Percentiles rank a stretch among this genome's conserved stretches.
These are phyloP conservation scores for Spencermartinsiella europaea DNA, from an alignment of 805 yeast species.

Conservation along the genomic window DNA sequence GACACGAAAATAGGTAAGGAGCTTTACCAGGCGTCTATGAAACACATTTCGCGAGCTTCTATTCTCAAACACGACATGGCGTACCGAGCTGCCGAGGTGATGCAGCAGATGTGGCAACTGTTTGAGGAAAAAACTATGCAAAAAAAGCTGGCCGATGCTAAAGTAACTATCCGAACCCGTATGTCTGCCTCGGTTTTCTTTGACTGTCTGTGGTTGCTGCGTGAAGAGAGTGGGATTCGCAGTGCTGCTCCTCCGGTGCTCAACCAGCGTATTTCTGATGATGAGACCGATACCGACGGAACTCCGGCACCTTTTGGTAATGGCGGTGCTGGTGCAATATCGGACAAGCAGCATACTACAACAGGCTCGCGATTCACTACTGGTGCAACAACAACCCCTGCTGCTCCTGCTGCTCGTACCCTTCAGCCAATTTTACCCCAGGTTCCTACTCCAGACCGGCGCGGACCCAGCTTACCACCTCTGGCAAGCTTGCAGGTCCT, in stretches of 20 bases:
- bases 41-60: conserved; percentile 68
- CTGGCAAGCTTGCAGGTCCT: not conserved
- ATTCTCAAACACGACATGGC: conserved; percentile 89
- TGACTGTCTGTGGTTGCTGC: conserved; percentile 77
- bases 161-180: conserved; percentile 58
- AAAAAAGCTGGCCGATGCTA: conserved; percentile 45
- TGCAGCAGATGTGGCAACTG: conserved; percentile 90
- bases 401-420: not conserved
- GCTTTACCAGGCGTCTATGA: conserved; percentile 35
- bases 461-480: not conserved
- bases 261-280: conserved; percentile 18
- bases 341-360: not conserved
- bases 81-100: conserved; percentile 85
- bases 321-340: not conserved
- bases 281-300: conserved; percentile 3
- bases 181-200: conserved; percentile 92
- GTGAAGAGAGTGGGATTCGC: conserved; percentile 73
- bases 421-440: not conserved
- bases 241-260: conserved; percentile 34
- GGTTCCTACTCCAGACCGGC: not conserved
- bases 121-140: conserved; percentile 43
- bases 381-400: not conserved
- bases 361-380: not conserved
- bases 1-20: conserved; percentile 70
- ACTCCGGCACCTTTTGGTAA: not conserved